Conservation (phyloP, 768 basidiomycete species). For the Omphalotus guepiniiformis region DNA sequence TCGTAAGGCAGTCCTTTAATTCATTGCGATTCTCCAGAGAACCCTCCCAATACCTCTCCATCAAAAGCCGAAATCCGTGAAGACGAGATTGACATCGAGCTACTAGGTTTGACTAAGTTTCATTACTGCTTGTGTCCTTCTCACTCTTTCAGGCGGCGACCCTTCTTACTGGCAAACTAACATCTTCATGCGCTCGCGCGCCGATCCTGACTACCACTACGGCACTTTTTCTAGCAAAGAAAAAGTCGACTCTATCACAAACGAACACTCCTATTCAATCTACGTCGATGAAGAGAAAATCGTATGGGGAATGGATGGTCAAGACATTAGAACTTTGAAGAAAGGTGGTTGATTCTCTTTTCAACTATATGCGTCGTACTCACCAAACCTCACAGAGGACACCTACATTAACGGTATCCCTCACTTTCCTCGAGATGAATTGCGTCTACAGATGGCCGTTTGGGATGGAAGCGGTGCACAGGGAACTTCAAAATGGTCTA, state of each 20-base stretch:
- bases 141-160: too few species aligned
- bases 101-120: conserved; percentile 30
- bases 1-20: neutral
- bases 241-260: conserved; percentile 10
- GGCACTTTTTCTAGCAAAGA: conserved; percentile 21
- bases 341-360: conserved; percentile 9
- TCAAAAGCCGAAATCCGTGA: conserved; percentile 5
- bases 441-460: conserved; percentile 31
- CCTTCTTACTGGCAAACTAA: conserved; percentile 31
- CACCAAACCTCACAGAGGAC: conserved; percentile 17
- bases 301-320: conserved; percentile 29
- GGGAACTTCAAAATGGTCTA: conserved; percentile 32
- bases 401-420: conserved; percentile 26
- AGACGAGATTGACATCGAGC: conserved; percentile 35
- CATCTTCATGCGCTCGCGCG: conserved; percentile 24
- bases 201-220: conserved; percentile 24
- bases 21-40: neutral
- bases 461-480: conserved; percentile 33
- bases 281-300: conserved; percentile 31
- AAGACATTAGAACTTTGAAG: conserved; percentile 21
- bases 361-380: neutral
- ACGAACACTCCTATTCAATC: conserved; percentile 25
- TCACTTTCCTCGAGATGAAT: conserved; percentile 28
- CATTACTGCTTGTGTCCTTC: too few species aligned
- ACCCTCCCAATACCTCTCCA: neutral